Base-by-base conservation (phyloP, 192 early-diverging fungal genomes). In the Obelidium mucronatum region DNA sequence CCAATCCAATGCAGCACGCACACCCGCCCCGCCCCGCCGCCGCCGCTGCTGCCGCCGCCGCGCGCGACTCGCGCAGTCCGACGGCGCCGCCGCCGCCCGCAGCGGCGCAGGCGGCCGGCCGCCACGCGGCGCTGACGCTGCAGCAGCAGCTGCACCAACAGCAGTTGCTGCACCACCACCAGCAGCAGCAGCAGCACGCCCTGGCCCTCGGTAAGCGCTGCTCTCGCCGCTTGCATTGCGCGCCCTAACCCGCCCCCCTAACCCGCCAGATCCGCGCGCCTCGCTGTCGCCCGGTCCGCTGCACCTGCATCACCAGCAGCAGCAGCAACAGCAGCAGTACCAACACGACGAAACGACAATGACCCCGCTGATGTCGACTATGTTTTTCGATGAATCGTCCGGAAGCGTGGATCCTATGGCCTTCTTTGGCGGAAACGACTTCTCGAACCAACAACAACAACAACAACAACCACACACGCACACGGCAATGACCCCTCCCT, bases 341-440 rank as follows among this genome's bases (percentile, higher is more conserved):
- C 44, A 19, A 58, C 55, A 8, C 55, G 55, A 31, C 22, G 17
- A 5, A 58, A 40, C 60, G 34, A 13, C 71, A 61, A 42, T 73
- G 56, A 58, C 60, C 3, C 71, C 71, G 39, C 19, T 73, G 71
- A 37, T 73, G 52, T 22, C 40, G 28, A 26, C 55, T 5, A 17
- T 73, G 33, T 40, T 37, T 19, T 73, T 62, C 44, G 37, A 48
- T 51, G 66, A 68, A 22, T n/a, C n/a, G n/a, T n/a, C n/a, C n/a
- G n/a, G n/a, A n/a, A n/a, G n/a, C n/a, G n/a, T n/a, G n/a, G n/a
- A n/a, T 31, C 59, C 26, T 13, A n/a, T 62, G 60, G 60, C 13
- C 60, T 11, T 15, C 60, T n/a, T n/a, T n/a, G n/a, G n/a, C n/a
- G n/a, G n/a, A n/a, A n/a, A n/a, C n/a, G n/a, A n/a, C 68, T n/a